Evolutionary conservation across 768 basidiomycete species (phyloP).

Genomic region (Megacollybia marginata): DNA sequence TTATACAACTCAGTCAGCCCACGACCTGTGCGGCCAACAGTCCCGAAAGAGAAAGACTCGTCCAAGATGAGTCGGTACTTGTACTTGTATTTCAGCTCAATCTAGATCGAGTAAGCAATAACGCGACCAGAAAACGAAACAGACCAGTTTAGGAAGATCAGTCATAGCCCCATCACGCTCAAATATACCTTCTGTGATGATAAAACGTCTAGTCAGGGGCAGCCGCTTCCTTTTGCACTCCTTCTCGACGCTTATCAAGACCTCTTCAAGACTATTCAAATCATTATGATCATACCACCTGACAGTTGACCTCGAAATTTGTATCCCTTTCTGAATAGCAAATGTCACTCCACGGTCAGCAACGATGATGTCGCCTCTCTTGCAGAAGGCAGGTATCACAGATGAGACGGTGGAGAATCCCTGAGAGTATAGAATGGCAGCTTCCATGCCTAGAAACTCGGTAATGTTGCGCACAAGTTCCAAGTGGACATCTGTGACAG

Average conservation of each 20-base stretch:
- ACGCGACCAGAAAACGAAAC: conserved; percentile 22
- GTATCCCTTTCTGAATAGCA: conserved; percentile 91
- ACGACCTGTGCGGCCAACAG: conserved; percentile 87
- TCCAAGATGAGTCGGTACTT: conserved; percentile 95
- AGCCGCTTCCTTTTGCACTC: conserved; percentile 79
- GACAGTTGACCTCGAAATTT: conserved; percentile 86
- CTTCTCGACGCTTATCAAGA: conserved; percentile 76
- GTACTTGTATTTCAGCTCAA: conserved; percentile 91
- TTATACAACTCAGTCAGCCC: conserved; percentile 94
- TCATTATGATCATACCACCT: conserved; percentile 98
- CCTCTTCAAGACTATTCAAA: conserved; percentile 82
- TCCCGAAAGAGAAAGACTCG: conserved; percentile 90
- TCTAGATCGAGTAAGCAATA: conserved; percentile 33
- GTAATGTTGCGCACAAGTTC: conserved; percentile 85
- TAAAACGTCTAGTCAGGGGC: conserved; percentile 85
- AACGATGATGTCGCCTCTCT: conserved; percentile 96
- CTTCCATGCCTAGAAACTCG: conserved; percentile 83
- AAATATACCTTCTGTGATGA: conserved; percentile 95
- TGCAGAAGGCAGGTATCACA: conserved; percentile 95
- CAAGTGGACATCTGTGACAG: conserved; percentile 76
- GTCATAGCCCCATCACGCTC: conserved; percentile 91
- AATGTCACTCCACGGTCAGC: conserved; percentile 96
- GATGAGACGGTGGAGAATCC: conserved; percentile 88
- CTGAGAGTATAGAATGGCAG: conserved; percentile 90
- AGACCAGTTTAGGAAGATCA: conserved; percentile 85